Percentiles rank a stretch among this genome's conserved stretches.
Evolutionary conservation across 179 eudicot genomes (phyloP).

Genomic region (Beta macrorhiza): DNA sequence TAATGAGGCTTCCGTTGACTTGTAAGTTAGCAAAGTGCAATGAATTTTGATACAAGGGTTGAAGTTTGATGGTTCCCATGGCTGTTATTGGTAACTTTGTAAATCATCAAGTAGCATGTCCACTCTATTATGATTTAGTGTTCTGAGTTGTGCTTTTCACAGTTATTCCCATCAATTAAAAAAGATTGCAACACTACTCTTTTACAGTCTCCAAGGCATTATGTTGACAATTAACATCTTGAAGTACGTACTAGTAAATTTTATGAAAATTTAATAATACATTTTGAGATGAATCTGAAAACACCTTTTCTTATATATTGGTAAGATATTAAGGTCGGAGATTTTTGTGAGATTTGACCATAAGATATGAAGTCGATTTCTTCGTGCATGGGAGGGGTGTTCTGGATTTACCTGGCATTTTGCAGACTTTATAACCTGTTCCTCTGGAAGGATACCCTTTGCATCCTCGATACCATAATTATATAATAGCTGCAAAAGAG

Average conservation of each 20-base stretch:
- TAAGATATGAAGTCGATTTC: no score
- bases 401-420: conserved; percentile 72
- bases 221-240: no score
- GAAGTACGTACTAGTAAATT: no score
- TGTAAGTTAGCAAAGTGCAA: background rate
- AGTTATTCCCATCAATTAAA: no score
- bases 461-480: conserved; percentile 52
- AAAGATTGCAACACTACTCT: no score
- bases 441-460: conserved; percentile 68
- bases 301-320: no score
- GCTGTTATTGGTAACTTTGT: background rate
- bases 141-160: no score
- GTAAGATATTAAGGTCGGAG: no score
- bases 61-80: background rate
- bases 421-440: conserved; percentile 72
- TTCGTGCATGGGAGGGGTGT: background rate
- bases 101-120: background rate
- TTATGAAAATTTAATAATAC: no score
- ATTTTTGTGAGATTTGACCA: no score
- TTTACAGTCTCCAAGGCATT: no score
- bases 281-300: no score
- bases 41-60: background rate
- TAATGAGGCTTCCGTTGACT: background rate
- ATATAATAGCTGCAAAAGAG: conserved; percentile 70
- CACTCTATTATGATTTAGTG: background rate